These are phyloP conservation scores for Phytophthora chlamydospora DNA, from an alignment of 352 stramenopile species.

Conservation along the genomic window DNA sequence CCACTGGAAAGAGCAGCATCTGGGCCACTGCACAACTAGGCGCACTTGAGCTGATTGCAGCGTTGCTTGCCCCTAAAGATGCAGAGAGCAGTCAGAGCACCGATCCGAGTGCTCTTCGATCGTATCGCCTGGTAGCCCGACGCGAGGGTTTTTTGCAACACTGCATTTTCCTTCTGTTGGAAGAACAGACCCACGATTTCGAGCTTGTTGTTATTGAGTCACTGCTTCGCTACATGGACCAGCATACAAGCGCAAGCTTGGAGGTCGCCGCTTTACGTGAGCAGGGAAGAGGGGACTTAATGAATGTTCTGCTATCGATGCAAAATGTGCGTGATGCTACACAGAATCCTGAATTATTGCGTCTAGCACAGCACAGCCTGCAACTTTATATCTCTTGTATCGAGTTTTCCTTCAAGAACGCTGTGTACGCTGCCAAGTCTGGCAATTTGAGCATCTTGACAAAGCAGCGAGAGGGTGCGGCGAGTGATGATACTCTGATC, in stretches of 20 bases:
- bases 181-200: neutral
- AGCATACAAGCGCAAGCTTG: conserved; percentile 12
- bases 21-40: conserved; percentile 13
- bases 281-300: conserved; percentile 16
- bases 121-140: conserved; percentile 19
- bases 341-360: neutral
- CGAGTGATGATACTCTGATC: neutral
- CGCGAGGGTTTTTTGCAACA: conserved; percentile 8
- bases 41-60: conserved; percentile 6
- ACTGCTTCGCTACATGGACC: conserved; percentile 10
- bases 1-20: neutral
- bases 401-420: conserved; percentile 24
- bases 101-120: neutral
- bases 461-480: conserved; percentile 1
- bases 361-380: neutral
- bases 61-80: neutral
- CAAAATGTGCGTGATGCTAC: neutral
- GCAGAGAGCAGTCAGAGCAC: neutral
- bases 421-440: conserved; percentile 6
- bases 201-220: conserved; percentile 2
- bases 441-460: neutral
- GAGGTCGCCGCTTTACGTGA: conserved; percentile 20
- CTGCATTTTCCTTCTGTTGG: conserved; percentile 16
- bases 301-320: conserved; percentile 8
- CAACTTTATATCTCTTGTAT: conserved; percentile 19